Evolutionary conservation across 2,329 filamentous ascomycete species (phyloP).

Genomic region (Fusarium kyushuense): DNA sequence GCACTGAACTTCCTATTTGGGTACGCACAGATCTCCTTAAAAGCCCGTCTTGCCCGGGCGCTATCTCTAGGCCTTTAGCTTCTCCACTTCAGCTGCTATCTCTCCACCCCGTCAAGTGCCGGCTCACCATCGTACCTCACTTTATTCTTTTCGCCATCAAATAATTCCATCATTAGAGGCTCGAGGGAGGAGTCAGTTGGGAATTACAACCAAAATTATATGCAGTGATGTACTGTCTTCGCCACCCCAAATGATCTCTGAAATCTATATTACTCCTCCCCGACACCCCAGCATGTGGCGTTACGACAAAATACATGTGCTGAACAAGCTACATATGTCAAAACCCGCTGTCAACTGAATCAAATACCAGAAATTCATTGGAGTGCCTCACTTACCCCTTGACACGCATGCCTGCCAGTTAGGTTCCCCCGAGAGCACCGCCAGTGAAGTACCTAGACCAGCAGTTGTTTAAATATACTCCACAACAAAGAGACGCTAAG

Average conservation of each 20-base stretch:
- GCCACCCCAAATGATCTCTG: background rate
- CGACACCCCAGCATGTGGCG: background rate
- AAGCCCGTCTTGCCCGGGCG: slow-evolving; percentile 11
- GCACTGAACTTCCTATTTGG: slow-evolving; percentile 34
- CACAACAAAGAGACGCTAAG: background rate
- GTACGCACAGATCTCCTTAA: slow-evolving; percentile 31
- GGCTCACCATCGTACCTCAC: slow-evolving; percentile 24
- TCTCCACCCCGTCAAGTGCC: slow-evolving; percentile 29
- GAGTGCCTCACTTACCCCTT: background rate
- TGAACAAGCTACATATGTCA: slow-evolving; percentile 1
- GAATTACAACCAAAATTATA: background rate
- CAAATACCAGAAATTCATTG: slow-evolving; percentile 1
- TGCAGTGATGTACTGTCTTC: background rate
- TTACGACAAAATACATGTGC: background rate
- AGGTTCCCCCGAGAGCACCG: background rate
- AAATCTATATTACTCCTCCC: background rate
- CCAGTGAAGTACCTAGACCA: background rate
- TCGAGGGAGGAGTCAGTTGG: background rate
- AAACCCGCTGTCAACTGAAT: slow-evolving; percentile 6
- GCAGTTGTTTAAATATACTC: background rate
- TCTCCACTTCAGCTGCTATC: slow-evolving; percentile 26
- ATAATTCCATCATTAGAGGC: background rate
- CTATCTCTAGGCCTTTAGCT: slow-evolving; percentile 33
- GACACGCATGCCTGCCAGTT: background rate
- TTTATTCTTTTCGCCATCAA: background rate